Conservation (phyloP, 805 yeast genomes). For the Candida easanensis region DNA sequence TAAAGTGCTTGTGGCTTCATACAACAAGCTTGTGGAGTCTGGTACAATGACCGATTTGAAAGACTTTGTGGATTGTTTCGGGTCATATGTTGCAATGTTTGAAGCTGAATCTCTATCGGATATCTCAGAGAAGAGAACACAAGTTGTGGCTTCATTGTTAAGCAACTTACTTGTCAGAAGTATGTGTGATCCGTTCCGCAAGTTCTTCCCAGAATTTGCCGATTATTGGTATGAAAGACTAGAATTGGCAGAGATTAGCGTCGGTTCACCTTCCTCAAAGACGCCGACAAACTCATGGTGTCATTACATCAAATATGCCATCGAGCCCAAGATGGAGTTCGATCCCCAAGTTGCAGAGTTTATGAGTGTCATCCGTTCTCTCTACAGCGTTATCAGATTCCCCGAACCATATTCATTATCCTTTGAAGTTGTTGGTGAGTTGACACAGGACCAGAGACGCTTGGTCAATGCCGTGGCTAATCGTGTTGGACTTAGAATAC, state of each 20-base stretch:
- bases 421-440: conserved; percentile 1
- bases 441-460: neutral
- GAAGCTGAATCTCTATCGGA: neutral
- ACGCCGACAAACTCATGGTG: conserved; percentile 13
- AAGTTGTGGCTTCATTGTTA: neutral
- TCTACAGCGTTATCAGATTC: conserved; percentile 1
- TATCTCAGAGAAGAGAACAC: neutral
- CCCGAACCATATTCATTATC: conserved; percentile 2
- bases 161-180: conserved; percentile 3
- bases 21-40: neutral
- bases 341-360: neutral
- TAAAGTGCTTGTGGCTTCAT: neutral
- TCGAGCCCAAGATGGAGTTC: neutral
- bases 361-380: neutral
- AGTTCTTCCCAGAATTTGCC: conserved; percentile 10
- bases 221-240: conserved; percentile 2
- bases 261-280: neutral
- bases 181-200: conserved; percentile 5
- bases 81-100: too few species aligned
- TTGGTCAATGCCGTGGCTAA: neutral
- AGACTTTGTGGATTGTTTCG: too few species aligned
- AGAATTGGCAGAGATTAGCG: neutral
- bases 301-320: conserved; percentile 15
- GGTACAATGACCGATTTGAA: neutral
- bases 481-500: neutral